Percentiles rank a stretch among this genome's conserved stretches.
phyloP scores from a whole-genome alignment of 306 rosid species.

The Vigna hirtella region DNA sequence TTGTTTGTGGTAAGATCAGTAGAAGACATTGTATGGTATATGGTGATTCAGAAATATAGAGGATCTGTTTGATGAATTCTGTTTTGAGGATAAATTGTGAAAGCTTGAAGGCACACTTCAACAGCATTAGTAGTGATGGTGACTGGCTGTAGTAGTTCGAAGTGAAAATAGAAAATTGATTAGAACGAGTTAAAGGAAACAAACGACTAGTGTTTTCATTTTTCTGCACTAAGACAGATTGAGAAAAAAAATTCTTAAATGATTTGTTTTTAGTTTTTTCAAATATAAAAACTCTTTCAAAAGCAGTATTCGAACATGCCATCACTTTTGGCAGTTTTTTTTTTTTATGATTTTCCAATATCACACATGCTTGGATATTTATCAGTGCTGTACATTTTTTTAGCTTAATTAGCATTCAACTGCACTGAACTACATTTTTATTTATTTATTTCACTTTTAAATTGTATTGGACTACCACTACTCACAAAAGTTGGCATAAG shows the following conservation, averaged over 20 bases:
- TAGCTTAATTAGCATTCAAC: constrained; percentile 28
- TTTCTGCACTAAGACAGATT: neutral
- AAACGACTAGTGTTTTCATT: neutral
- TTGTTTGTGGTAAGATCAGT: constrained; percentile 29
- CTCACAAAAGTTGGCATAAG: constrained; percentile 7
- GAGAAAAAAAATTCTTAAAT: neutral
- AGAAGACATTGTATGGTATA: constrained; percentile 5
- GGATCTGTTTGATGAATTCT: neutral
- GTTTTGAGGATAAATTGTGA: neutral
- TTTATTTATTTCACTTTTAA: neutral
- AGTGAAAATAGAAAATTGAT: neutral
- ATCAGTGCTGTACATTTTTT: constrained; percentile 5
- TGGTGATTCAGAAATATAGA: constrained; percentile 34
- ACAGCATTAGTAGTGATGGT: neutral
- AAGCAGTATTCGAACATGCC: neutral
- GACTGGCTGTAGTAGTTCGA: neutral
- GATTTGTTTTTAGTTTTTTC: neutral
- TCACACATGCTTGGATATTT: constrained; percentile 12
- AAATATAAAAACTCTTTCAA: neutral
- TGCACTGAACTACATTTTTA: neutral
- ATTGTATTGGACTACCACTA: neutral
- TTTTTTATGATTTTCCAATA: neutral
- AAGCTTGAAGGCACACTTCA: neutral
- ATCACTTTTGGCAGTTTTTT: neutral
- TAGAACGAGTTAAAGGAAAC: neutral